Conservation (phyloP, 1,139 yeast genomes). For the Hyphopichia fennica region DNA sequence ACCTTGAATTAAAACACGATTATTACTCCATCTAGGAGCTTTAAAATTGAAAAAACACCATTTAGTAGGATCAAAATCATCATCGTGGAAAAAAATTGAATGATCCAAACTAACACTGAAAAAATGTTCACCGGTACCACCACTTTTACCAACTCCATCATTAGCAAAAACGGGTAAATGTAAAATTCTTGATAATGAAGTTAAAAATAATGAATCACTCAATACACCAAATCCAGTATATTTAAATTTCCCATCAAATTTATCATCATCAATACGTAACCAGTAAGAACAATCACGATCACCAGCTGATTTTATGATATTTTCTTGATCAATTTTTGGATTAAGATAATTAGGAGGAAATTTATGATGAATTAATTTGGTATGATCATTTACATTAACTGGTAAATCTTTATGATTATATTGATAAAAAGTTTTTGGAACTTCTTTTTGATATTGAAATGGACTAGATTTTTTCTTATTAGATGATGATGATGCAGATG, state of each 20-base stretch:
- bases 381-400: slow-evolving; percentile 15
- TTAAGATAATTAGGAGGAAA: slow-evolving; percentile 27
- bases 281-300: slow-evolving; percentile 34
- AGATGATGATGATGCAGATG: slow-evolving; percentile 14
- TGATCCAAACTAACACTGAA: slow-evolving; percentile 47
- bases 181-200: slow-evolving; percentile 27
- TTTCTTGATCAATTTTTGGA: slow-evolving; percentile 15
- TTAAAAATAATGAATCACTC: slow-evolving; percentile 37
- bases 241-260: slow-evolving; percentile 17
- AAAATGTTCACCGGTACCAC: slow-evolving; percentile 22
- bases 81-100: slow-evolving; percentile 43
- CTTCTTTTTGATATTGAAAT: slow-evolving; percentile 35
- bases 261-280: slow-evolving; percentile 27
- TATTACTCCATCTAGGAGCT: slow-evolving; percentile 38
- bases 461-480: slow-evolving; percentile 21
- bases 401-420: slow-evolving; percentile 25
- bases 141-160: slow-evolving; percentile 15
- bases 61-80: slow-evolving; percentile 39
- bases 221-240: slow-evolving; percentile 29
- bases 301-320: slow-evolving; percentile 23
- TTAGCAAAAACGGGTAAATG: slow-evolving; percentile 23
- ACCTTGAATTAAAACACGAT: slow-evolving; percentile 38
- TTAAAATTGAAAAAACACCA: slow-evolving; percentile 38
- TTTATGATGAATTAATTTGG: slow-evolving; percentile 26
- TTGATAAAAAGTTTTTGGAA: slow-evolving; percentile 24